phyloP scores from a whole-genome alignment of 495 filamentous ascomycete species.

The Baudoinia panamericana region DNA sequence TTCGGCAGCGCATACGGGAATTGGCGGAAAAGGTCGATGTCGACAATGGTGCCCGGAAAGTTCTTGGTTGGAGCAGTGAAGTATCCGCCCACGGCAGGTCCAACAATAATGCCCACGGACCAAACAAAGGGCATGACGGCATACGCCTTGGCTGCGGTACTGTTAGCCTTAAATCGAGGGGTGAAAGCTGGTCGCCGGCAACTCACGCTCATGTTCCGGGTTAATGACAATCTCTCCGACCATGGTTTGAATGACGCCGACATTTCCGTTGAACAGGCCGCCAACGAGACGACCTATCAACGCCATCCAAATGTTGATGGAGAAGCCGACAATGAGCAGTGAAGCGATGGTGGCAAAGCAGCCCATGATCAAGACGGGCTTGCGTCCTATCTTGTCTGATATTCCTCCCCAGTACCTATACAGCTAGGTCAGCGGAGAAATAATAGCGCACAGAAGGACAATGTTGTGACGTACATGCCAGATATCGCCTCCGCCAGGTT shows the following conservation, averaged over 20 bases:
- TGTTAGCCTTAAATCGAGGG: background rate
- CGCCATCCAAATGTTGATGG: slow-evolving; percentile 66
- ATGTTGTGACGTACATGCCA: slow-evolving; percentile 47
- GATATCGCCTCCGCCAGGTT: slow-evolving; percentile 67
- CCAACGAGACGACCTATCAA: slow-evolving; percentile 61
- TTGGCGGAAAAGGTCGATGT: slow-evolving; percentile 49
- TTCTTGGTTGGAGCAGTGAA: slow-evolving; percentile 60
- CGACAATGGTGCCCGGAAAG: slow-evolving; percentile 52
- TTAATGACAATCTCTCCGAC: slow-evolving; percentile 68
- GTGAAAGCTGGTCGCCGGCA: background rate
- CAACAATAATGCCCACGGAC: slow-evolving; percentile 74
- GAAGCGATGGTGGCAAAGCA: slow-evolving; percentile 69
- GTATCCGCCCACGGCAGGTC: slow-evolving; percentile 66
- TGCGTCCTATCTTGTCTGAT: slow-evolving; percentile 70
- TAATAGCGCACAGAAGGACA: no score
- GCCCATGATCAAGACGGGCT: slow-evolving; percentile 68
- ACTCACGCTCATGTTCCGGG: slow-evolving; percentile 72
- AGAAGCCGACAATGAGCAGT: slow-evolving; percentile 70
- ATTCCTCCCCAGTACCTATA: slow-evolving; percentile 61
- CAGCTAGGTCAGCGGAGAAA: no score
- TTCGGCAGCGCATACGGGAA: slow-evolving; percentile 80
- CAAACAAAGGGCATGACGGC: slow-evolving; percentile 82
- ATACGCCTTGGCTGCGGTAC: slow-evolving; percentile 55
- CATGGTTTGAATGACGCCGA: slow-evolving; percentile 87
- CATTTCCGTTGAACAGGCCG: slow-evolving; percentile 74